These are phyloP conservation scores for Saccharomycopsis oosterbeekiorum DNA, from an alignment of 805 yeast genomes.

Conservation along the genomic window DNA sequence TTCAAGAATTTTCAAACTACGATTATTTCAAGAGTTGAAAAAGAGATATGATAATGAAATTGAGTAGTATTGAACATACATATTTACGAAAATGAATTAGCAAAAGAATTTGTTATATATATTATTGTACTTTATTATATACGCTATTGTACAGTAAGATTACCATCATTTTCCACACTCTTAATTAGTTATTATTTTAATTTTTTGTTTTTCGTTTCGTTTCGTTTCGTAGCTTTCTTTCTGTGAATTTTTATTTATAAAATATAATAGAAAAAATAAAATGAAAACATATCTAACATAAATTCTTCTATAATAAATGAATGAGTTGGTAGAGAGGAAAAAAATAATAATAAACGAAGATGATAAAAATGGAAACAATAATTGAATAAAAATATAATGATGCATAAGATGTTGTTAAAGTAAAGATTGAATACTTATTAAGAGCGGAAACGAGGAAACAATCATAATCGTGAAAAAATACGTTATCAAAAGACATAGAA, in stretches of 20 bases:
- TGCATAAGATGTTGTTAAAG: neutral
- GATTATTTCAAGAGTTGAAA: constrained; percentile 7
- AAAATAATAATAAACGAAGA: neutral
- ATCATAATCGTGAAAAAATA: neutral
- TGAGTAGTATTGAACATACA: neutral
- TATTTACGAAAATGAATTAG: no score
- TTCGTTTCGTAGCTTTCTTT: constrained; percentile 2
- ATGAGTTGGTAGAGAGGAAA: neutral
- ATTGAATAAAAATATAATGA: neutral
- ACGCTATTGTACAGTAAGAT: neutral
- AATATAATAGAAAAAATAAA: neutral
- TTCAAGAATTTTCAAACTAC: constrained; percentile 5
- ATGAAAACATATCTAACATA: neutral
- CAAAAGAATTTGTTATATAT: neutral
- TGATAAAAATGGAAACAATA: neutral
- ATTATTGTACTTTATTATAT: neutral
- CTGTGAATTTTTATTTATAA: neutral
- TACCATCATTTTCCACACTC: neutral
- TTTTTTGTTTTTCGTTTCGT: neutral
- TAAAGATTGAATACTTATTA: neutral
- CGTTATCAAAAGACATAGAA: neutral
- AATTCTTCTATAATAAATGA: neutral
- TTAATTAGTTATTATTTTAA: neutral
- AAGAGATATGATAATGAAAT: neutral
- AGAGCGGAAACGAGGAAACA: neutral